Evolutionary conservation across 139 green algal genomes (phyloP).

Genomic region (Chlorella sp.): DNA sequence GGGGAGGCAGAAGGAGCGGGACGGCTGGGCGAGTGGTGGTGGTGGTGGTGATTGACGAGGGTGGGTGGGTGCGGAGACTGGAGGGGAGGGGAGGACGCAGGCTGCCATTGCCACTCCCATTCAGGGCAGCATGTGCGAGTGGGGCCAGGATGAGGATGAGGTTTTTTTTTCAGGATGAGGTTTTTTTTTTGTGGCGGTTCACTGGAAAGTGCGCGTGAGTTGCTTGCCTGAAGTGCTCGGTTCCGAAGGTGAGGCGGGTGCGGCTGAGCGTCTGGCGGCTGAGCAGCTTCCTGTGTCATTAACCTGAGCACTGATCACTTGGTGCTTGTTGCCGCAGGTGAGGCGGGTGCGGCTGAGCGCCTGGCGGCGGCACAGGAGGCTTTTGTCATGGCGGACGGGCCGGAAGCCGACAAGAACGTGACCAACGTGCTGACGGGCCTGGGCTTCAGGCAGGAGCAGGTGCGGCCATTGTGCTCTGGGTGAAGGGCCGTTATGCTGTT

Average conservation of each 20-base stretch:
- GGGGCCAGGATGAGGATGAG: no score
- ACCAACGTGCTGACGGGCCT: conserved; percentile 51
- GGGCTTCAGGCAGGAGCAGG: conserved; percentile 46
- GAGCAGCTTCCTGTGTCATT: no score
- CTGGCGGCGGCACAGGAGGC: conserved; percentile 21
- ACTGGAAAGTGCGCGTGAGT: no score
- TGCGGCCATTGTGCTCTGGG: no score
- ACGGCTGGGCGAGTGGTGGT: conserved; percentile 17
- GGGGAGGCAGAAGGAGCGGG: background rate
- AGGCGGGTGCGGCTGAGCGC: conserved; percentile 10
- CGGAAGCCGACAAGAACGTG: conserved; percentile 51
- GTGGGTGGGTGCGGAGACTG: conserved; percentile 4
- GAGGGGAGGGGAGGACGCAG: no score
- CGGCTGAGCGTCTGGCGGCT: conserved; percentile 10
- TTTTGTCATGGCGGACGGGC: conserved; percentile 32
- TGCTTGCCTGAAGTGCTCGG: no score
- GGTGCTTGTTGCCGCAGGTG: conserved; percentile 10
- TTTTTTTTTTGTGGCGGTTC: no score
- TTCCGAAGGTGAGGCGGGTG: conserved; percentile 15
- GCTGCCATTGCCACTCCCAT: background rate
- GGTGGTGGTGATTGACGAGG: conserved; percentile 12
- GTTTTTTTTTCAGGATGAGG: no score
- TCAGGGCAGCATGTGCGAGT: no score
- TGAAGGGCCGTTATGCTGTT: no score
- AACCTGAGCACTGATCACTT: background rate